A percentile compares a stretch with the other conserved stretches of the same genome.
These are phyloP conservation scores for Aspergillus quadrilineatus DNA, from an alignment of 2,329 filamentous ascomycete genomes.

Conservation along the genomic window DNA sequence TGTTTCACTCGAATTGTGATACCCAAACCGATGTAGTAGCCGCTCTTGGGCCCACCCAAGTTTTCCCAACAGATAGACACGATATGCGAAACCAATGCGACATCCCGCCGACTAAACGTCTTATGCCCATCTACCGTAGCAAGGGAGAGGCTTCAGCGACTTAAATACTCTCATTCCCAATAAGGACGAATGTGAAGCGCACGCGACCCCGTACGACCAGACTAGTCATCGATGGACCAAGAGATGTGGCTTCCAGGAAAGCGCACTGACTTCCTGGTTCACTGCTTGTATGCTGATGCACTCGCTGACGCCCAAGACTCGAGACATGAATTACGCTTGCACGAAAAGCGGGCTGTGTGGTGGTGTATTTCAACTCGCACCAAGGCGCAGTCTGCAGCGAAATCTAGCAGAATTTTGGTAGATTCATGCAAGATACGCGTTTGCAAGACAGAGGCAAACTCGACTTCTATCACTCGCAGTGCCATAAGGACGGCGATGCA, in stretches of 20 bases:
- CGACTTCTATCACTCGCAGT: constrained; percentile 51
- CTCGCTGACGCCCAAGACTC: constrained; percentile 50
- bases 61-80: not conserved
- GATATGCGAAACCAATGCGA: not conserved
- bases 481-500: constrained; percentile 29
- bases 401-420: constrained; percentile 45
- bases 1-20: not conserved
- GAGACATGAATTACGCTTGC: constrained; percentile 24
- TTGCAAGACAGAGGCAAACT: constrained; percentile 57
- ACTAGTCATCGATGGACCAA: not conserved
- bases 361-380: constrained; percentile 27
- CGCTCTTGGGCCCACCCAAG: not conserved
- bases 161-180: not conserved
- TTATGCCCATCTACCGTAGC: not conserved
- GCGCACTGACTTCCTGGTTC: constrained; percentile 23
- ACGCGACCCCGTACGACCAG: not conserved
- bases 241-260: not conserved
- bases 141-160: not conserved
- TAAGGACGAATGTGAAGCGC: not conserved
- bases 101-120: not conserved
- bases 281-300: constrained; percentile 51
- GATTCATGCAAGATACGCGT: constrained; percentile 37
- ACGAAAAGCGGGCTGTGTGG: constrained; percentile 23
- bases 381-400: constrained; percentile 34
- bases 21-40: not conserved